Evolutionary conservation across 768 basidiomycete species (phyloP), one percentile per base, ranked within the genome.

Genomic region (Suillus clintonianus): DNA sequence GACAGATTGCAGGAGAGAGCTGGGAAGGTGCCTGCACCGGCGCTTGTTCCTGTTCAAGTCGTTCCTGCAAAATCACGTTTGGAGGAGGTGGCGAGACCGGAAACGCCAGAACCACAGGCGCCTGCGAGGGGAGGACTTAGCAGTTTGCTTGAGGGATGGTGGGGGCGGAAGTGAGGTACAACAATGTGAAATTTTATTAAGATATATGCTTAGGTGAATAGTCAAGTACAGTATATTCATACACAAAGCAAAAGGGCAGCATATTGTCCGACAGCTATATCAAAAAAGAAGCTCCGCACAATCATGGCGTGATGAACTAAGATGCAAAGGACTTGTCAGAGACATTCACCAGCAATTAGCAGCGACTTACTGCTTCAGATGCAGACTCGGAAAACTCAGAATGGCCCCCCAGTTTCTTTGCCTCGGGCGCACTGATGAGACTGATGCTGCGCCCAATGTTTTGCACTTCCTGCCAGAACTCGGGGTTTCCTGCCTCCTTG

Each of bases 111-210:
- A 62, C 80, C 84, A 3, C 70, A 75, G 7, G 76, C 76, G 4
- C 77, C 82, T 13, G 69, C 77, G 27, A 76, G 77, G 22, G 83
- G 88, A 30, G 89, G 91, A 4, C 77, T 94, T 59, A 81, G 87
- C 61, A 83, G 84, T 62, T 72, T 94, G 62, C 77, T 94, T 30
- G 92, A 92, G 30, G 92, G 91, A 5, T 94, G 92, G 92, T 94
- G 92, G 92, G 64, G 57, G 24, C 39, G 32, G 36, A 64, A 63
- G 41, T 65, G 19, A 45, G 41, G 37, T 8, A 19, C 5, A 14
- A 48, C 32, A 45, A 27, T 3, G 1, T 32, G 8, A 50, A 32
- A 19, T 32, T 24, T 30, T 50, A 24, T 55, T 2, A 17, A 19
- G 13, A 22, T 10, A 55, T 45, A 27, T 27, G 27, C 27, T 59